These are phyloP conservation scores for Scedosporium aurantiacum DNA, from an alignment of 2,329 filamentous ascomycete species.

Conservation along the genomic window DNA sequence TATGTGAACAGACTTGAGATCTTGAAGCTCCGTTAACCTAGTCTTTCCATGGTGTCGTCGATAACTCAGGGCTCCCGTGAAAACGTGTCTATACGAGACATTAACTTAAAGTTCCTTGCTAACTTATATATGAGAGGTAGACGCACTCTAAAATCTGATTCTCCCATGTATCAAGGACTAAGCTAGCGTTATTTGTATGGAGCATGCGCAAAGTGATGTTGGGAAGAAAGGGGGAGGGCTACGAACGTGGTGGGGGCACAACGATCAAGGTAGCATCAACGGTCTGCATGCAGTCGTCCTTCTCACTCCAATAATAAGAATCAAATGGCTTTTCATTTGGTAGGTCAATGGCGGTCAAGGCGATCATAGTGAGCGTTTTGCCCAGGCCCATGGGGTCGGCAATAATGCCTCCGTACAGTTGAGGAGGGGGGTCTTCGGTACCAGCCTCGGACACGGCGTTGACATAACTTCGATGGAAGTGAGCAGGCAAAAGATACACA, in stretches of 20 bases:
- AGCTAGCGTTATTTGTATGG: too few relatives aligned
- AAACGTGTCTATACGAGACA: not conserved
- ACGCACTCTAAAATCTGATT: not conserved
- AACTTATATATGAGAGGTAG: not conserved
- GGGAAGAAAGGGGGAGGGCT: not conserved
- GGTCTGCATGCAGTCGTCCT: not conserved
- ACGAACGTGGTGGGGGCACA: not conserved
- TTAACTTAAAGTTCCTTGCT: not conserved
- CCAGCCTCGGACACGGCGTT: slow-evolving; percentile 20
- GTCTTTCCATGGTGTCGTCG: not conserved
- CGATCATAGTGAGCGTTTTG: slow-evolving; percentile 32
- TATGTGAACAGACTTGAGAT: not conserved
- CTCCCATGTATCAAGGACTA: slow-evolving; percentile 1
- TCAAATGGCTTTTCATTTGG: not conserved
- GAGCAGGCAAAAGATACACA: too few relatives aligned
- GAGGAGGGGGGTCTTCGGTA: slow-evolving; percentile 19
- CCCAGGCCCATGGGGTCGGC: slow-evolving; percentile 36
- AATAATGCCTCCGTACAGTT: slow-evolving; percentile 32
- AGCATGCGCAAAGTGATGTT: not conserved
- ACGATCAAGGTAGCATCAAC: not conserved
- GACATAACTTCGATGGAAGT: slow-evolving; percentile 16
- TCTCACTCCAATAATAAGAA: not conserved
- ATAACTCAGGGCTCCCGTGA: not conserved
- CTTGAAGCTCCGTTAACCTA: not conserved
- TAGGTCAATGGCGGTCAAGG: slow-evolving; percentile 23